Evolutionary conservation across 495 filamentous ascomycete genomes (phyloP).

Genomic region (Hypoxylon perforatum): DNA sequence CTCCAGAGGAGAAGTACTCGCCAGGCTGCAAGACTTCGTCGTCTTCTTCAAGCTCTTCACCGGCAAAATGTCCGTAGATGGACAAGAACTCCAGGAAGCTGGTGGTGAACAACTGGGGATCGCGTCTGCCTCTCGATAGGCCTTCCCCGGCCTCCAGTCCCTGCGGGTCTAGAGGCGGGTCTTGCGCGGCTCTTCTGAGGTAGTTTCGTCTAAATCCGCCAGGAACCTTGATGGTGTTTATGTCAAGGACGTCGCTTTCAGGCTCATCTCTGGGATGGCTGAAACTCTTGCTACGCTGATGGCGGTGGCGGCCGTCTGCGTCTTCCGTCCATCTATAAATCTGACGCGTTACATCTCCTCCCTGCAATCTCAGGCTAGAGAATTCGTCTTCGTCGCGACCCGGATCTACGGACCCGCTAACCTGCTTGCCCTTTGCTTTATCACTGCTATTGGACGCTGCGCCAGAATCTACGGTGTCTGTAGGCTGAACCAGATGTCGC

Average conservation of each 20-base stretch:
- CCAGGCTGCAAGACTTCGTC: conserved; percentile 86
- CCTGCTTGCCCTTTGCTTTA: conserved; percentile 61
- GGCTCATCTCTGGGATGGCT: conserved; percentile 78
- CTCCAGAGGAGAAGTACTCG: conserved; percentile 83
- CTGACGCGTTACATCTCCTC: conserved; percentile 91
- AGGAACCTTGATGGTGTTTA: conserved; percentile 87
- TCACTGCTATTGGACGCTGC: conserved; percentile 49
- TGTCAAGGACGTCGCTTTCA: conserved; percentile 82
- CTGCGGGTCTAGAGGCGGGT: conserved; percentile 61
- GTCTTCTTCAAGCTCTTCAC: conserved; percentile 94
- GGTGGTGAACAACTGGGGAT: conserved; percentile 78
- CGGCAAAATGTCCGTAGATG: conserved; percentile 96
- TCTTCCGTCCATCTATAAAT: conserved; percentile 96
- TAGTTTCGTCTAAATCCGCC: conserved; percentile 94
- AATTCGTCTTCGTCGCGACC: conserved; percentile 77
- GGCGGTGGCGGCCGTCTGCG: conserved; percentile 67
- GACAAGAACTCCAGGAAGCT: conserved; percentile 96
- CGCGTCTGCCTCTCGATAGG: conserved; percentile 49
- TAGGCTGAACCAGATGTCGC: conserved; percentile 80
- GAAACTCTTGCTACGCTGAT: conserved; percentile 85
- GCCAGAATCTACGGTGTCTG: conserved; percentile 56
- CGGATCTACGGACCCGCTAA: conserved; percentile 55
- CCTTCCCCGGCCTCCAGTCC: conserved; percentile 56
- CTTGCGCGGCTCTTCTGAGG: conserved; percentile 73
- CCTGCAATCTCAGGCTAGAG: conserved; percentile 89